Evolutionary conservation across 2,329 filamentous ascomycete species (phyloP).

Genomic region (Colletotrichum tropicicola): DNA sequence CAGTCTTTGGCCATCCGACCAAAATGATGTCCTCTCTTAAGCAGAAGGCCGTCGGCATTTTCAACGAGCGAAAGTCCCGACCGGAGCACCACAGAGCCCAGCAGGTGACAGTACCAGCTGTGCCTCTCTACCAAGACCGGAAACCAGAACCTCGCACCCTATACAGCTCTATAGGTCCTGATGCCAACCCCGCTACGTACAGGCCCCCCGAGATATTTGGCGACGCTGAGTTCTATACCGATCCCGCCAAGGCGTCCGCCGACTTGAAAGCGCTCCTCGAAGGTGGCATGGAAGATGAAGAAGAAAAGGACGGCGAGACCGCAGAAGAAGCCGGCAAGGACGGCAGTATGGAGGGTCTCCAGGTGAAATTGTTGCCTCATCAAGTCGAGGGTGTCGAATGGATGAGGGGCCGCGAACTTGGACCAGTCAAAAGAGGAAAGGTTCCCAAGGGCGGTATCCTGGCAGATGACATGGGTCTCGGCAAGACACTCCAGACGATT

Average conservation of each 20-base stretch:
- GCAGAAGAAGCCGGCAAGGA: slow-evolving; percentile 48
- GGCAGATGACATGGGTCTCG: slow-evolving; percentile 96
- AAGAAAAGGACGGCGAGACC: slow-evolving; percentile 58
- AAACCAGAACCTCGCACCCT: slow-evolving; percentile 55
- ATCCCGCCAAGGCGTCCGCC: slow-evolving; percentile 75
- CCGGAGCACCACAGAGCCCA: slow-evolving; percentile 66
- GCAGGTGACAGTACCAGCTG: slow-evolving; percentile 55
- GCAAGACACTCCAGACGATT: slow-evolving; percentile 95
- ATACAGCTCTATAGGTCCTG: slow-evolving; percentile 54
- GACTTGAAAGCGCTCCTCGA: slow-evolving; percentile 86
- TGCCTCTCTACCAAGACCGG: slow-evolving; percentile 56
- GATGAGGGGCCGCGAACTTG: slow-evolving; percentile 94
- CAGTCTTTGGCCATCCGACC: slow-evolving; percentile 48
- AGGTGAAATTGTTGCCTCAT: slow-evolving; percentile 89
- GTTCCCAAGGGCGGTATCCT: slow-evolving; percentile 93
- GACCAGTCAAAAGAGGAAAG: slow-evolving; percentile 80
- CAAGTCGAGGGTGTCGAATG: slow-evolving; percentile 93
- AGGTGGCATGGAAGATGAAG: slow-evolving; percentile 80
- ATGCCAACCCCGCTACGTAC: slow-evolving; percentile 41
- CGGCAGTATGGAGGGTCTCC: slow-evolving; percentile 76
- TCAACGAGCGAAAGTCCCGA: slow-evolving; percentile 62
- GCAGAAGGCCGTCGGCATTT: slow-evolving; percentile 62
- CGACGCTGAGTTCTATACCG: slow-evolving; percentile 71
- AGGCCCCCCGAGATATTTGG: slow-evolving; percentile 39
- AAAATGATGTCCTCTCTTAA: slow-evolving; percentile 61